Evolutionary conservation across 2,329 filamentous ascomycete species (phyloP), one percentile per base, ranked within the genome.

Genomic region (Cladosporium sp.): DNA sequence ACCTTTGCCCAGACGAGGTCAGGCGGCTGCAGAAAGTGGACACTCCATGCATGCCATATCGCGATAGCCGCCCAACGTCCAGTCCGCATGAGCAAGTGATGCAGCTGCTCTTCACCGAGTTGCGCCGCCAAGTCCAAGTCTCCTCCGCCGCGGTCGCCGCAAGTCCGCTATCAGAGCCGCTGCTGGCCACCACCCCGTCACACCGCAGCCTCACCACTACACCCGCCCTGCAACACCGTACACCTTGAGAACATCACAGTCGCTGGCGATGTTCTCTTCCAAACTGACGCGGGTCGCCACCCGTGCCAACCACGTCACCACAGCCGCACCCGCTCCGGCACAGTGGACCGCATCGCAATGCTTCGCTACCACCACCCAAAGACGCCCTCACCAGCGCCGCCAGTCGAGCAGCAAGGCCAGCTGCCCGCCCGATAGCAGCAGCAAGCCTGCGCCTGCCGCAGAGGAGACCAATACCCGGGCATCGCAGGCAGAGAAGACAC

Each of bases 401-500:
- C 72, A 75, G 43, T 80, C 77, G 19, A 78, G 76, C 49, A 81
- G 79, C 55, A 82, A 81, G 67, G 72, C 78, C 20, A 79, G 77
- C 60, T 77, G 75, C 65, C 76, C 78, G 7, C 76, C 78, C 20
- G 69, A 71, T 60, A 70, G 65, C 63, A 66, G 64, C 43, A 64
- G 64, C 50, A 72, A 72, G 64, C 61, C 69, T 36, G 65, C 68
- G 8, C 61, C 67, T 5, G 63, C 65, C 7, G 65, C 56, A 12
- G 65, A 49, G 11, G 56, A 59, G 47, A 47, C 51, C 28, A 37
- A 14, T n/a, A 20, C 56, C 5, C 54, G 49, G 40, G 42, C 54
- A 9, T 56, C 54, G 14, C 30, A 25, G 14, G 42, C 43, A 14
- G 54, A 56, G 42, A 56, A 56, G 54, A 56, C 54, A 19, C 47